Percentiles rank a stretch among this genome's conserved stretches.
These are phyloP conservation scores for Calonectria crousiana DNA, from an alignment of 2,329 filamentous ascomycete genomes.

Conservation along the genomic window DNA sequence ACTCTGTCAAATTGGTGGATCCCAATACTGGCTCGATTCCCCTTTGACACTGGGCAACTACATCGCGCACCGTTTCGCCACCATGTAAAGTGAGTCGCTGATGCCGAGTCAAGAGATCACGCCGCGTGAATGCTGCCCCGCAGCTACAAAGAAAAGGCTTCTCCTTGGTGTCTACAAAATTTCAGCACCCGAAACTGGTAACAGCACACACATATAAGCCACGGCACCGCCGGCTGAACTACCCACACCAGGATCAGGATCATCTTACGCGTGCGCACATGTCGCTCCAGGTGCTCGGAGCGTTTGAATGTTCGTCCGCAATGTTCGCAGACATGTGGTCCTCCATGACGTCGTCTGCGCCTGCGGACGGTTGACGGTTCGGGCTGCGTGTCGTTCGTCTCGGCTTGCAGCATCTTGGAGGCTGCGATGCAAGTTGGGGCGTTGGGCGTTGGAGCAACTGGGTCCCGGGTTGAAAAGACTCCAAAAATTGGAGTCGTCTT, in stretches of 20 bases:
- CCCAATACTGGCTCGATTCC: conserved; percentile 36
- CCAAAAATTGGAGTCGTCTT: conserved; percentile 3
- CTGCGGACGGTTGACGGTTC: not conserved
- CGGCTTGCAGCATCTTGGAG: conserved; percentile 22
- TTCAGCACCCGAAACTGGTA: not conserved
- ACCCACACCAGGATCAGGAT: too few species aligned
- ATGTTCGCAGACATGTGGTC: conserved; percentile 52
- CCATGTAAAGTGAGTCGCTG: conserved; percentile 54
- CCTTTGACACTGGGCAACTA: conserved; percentile 22
- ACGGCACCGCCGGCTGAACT: not conserved
- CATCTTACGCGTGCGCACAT: conserved; percentile 59
- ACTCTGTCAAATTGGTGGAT: conserved; percentile 3
- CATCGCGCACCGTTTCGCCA: conserved; percentile 36
- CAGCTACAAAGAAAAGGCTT: conserved; percentile 60
- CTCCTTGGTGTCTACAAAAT: conserved; percentile 58
- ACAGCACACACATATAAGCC: too few species aligned
- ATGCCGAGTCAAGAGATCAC: conserved; percentile 59
- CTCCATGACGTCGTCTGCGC: conserved; percentile 27
- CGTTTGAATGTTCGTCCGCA: conserved; percentile 59
- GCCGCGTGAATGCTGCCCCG: conserved; percentile 58
- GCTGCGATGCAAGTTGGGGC: not conserved
- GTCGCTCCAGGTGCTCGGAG: conserved; percentile 60
- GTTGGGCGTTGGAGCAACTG: conserved; percentile 15
- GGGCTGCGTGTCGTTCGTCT: not conserved
- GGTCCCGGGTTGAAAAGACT: not conserved